phyloP scores from a whole-genome alignment of 768 basidiomycete species.

The Favolaschia claudopus region DNA sequence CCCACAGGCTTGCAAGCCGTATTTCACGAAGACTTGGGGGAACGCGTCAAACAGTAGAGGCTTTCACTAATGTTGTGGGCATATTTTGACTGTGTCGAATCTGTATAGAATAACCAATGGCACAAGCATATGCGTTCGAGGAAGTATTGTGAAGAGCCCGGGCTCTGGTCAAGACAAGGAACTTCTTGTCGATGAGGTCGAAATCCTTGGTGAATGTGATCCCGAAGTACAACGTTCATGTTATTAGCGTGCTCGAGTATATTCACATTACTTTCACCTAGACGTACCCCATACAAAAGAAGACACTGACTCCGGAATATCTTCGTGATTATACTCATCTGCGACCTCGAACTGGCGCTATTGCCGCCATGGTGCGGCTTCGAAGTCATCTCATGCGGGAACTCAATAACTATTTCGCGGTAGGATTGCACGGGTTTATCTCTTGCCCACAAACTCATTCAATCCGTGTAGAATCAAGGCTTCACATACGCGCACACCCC shows the following conservation, averaged over 20 bases:
- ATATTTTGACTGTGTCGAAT: not conserved
- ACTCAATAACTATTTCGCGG: slow-evolving; percentile 77
- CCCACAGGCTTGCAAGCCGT: slow-evolving; percentile 81
- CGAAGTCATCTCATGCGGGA: slow-evolving; percentile 64
- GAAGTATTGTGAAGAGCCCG: slow-evolving; percentile 52
- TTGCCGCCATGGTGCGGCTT: slow-evolving; percentile 78
- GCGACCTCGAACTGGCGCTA: slow-evolving; percentile 78
- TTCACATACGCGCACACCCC: slow-evolving; percentile 87
- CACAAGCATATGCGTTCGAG: slow-evolving; percentile 48
- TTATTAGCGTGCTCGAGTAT: not conserved
- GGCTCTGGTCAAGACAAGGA: slow-evolving; percentile 58
- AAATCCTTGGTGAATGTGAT: slow-evolving; percentile 56
- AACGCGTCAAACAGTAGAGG: slow-evolving; percentile 36
- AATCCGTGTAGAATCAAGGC: slow-evolving; percentile 65
- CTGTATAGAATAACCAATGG: slow-evolving; percentile 50
- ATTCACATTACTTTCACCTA: slow-evolving; percentile 34
- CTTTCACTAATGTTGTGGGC: not conserved
- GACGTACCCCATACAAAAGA: slow-evolving; percentile 94
- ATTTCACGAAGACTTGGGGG: slow-evolving; percentile 53
- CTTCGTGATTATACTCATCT: slow-evolving; percentile 88
- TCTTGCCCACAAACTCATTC: not conserved
- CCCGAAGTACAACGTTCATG: slow-evolving; percentile 42
- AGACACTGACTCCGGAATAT: slow-evolving; percentile 78
- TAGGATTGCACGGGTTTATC: slow-evolving; percentile 41
- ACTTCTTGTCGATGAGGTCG: slow-evolving; percentile 51